phyloP scores from a whole-genome alignment of 345 rosid genomes.

The Syzygium grande region DNA sequence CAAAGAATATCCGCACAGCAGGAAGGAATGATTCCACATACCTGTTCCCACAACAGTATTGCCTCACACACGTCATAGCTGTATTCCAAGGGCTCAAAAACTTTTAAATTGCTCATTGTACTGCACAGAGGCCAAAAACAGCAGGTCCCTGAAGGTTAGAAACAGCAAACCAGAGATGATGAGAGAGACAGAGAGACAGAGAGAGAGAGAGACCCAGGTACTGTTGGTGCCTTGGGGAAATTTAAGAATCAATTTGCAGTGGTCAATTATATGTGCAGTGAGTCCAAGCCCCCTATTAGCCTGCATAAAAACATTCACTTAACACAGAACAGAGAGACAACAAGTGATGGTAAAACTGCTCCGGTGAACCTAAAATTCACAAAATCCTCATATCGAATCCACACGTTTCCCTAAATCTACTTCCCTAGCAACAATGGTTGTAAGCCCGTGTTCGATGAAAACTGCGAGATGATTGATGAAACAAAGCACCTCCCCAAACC shows the following conservation, averaged over 20 bases:
- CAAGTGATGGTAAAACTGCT: background rate
- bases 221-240: conserved; percentile 93
- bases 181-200: conserved; percentile 5
- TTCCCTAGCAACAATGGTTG: background rate
- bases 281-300: conserved; percentile 88
- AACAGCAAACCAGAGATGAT: background rate
- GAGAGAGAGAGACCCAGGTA: conserved; percentile 59
- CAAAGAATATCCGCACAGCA: background rate
- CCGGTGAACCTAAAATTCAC: background rate
- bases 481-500: background rate
- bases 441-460: background rate
- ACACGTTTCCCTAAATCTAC: background rate
- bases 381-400: background rate
- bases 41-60: conserved; percentile 96
- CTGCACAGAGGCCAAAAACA: conserved; percentile 28
- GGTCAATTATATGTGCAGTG: conserved; percentile 57
- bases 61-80: conserved; percentile 81
- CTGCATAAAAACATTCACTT: conserved; percentile 20
- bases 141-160: background rate
- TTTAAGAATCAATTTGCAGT: conserved; percentile 74
- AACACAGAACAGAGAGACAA: background rate
- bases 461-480: background rate
- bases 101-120: conserved; percentile 78
- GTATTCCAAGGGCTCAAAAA: conserved; percentile 84
- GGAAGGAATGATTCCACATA: conserved; percentile 12